These are phyloP conservation scores for Aleurites moluccanus DNA, from an alignment of 441 rosid species.

Conservation along the genomic window DNA sequence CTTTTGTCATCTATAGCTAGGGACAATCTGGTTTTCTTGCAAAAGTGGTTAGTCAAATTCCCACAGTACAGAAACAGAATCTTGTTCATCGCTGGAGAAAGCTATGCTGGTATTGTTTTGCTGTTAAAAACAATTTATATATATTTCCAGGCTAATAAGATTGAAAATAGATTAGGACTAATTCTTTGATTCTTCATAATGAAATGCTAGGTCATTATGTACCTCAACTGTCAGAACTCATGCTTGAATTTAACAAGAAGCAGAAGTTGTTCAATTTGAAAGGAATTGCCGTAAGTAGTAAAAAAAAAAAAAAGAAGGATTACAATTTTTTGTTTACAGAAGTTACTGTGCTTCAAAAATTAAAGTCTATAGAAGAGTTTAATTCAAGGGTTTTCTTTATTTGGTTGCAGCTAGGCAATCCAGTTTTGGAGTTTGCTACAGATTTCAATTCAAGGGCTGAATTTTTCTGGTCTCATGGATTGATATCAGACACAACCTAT, in stretches of 20 bases:
- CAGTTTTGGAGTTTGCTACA: slow-evolving; percentile 75
- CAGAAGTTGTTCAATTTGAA: slow-evolving; percentile 75
- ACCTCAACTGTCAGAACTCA: slow-evolving; percentile 86
- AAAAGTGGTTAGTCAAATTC: slow-evolving; percentile 87
- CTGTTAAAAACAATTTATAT: slow-evolving; percentile 4
- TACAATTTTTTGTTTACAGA: not conserved
- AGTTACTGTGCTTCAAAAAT: not conserved
- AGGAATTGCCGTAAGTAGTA: slow-evolving; percentile 85
- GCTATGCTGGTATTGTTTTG: slow-evolving; percentile 79
- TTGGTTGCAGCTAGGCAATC: slow-evolving; percentile 78
- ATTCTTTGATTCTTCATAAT: slow-evolving; percentile 9
- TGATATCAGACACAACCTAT: slow-evolving; percentile 83
- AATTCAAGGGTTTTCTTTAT: not conserved
- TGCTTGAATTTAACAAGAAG: slow-evolving; percentile 75
- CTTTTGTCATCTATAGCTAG: slow-evolving; percentile 54
- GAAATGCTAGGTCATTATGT: slow-evolving; percentile 74
- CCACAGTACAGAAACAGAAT: slow-evolving; percentile 89
- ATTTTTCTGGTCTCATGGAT: slow-evolving; percentile 95
- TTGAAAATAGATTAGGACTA: slow-evolving; percentile 2
- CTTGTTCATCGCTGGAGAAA: slow-evolving; percentile 90
- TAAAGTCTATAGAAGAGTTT: slow-evolving; percentile 1
- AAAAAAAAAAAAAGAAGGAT: not conserved
- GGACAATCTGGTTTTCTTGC: slow-evolving; percentile 92
- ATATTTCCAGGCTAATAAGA: not conserved
- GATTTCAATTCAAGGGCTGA: slow-evolving; percentile 95